These are phyloP conservation scores for Colletotrichum liaoningense DNA, from an alignment of 2,329 filamentous ascomycete genomes.

Conservation along the genomic window DNA sequence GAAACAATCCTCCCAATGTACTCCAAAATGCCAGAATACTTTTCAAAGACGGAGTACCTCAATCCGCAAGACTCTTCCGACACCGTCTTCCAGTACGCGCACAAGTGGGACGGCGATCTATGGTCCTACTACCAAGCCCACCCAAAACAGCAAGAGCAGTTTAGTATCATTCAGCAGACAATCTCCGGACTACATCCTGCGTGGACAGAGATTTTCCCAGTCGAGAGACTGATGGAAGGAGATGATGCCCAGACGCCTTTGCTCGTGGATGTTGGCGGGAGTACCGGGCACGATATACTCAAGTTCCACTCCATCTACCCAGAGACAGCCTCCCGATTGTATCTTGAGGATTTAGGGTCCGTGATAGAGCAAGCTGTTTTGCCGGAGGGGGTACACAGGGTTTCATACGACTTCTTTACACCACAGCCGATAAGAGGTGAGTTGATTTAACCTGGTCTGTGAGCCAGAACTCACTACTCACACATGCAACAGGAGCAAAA, in stretches of 20 bases:
- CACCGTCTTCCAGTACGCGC: conserved; percentile 5
- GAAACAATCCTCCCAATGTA: conserved; percentile 5
- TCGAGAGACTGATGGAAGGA: background rate
- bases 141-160: conserved; percentile 8
- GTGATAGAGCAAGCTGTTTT: background rate
- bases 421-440: conserved; percentile 45
- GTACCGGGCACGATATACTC: background rate
- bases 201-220: background rate
- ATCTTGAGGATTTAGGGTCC: background rate
- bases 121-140: conserved; percentile 17
- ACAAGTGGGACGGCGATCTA: background rate
- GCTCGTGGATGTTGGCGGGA: conserved; percentile 11
- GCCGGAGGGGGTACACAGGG: background rate
- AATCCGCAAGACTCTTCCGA: background rate
- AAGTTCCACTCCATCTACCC: background rate
- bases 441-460: too few species aligned
- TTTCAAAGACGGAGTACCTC: background rate
- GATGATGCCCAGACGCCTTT: background rate
- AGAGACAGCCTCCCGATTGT: background rate
- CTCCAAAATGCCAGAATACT: background rate
- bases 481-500: conserved; percentile 45
- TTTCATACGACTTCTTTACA: conserved; percentile 51
- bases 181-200: background rate
- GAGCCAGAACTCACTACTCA: background rate
- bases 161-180: conserved; percentile 11